phyloP scores from a whole-genome alignment of 257 asterid genomes.

The Capsicum rhomboideum region DNA sequence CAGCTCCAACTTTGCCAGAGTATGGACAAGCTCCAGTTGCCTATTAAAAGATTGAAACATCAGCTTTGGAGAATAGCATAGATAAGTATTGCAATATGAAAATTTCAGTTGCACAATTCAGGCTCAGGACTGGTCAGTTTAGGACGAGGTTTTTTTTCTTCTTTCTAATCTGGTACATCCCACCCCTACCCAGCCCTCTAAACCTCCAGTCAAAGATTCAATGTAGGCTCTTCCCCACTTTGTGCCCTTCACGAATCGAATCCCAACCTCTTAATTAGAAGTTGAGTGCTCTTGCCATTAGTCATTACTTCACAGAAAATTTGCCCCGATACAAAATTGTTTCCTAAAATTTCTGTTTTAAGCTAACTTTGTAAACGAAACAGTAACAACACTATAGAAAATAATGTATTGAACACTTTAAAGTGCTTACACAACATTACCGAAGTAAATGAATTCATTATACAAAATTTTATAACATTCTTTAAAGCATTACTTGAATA shows the following conservation, averaged over 20 bases:
- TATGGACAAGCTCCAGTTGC: constrained; percentile 75
- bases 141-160: not conserved
- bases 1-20: constrained; percentile 83
- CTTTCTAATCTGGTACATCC: not conserved
- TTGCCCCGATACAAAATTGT: not conserved
- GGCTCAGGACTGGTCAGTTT: not conserved
- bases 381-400: not conserved
- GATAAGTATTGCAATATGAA: not conserved
- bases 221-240: not conserved
- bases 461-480: not conserved
- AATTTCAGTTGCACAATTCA: not conserved
- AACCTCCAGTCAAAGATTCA: not conserved
- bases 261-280: not conserved
- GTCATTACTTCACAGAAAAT: not conserved
- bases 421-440: not conserved
- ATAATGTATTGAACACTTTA: not conserved
- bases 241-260: not conserved
- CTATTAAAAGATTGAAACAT: constrained; percentile 23
- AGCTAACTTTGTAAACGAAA: not conserved
- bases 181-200: not conserved
- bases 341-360: not conserved
- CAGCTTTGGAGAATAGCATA: not conserved
- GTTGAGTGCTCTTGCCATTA: not conserved
- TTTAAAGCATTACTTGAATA: not conserved
- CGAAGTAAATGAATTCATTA: not conserved